Evolutionary conservation across 768 basidiomycete genomes (phyloP), one percentile per base, ranked within the genome.

Genomic region (Lentinula sp.): DNA sequence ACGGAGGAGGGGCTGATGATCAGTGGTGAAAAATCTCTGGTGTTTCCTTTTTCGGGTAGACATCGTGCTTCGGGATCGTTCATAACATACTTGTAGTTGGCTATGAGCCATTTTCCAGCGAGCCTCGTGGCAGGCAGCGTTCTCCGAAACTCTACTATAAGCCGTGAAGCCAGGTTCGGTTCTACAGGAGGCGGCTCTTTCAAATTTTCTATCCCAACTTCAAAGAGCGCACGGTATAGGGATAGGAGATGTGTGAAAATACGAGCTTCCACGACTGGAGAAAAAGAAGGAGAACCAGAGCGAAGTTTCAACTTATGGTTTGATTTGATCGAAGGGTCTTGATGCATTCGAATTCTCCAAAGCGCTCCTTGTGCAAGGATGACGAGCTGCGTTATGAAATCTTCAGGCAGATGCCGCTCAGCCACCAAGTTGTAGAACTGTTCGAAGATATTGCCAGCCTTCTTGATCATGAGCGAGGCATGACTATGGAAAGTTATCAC

Each of bases 81-180:
- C 42, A 75, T 66, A 23, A 93, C 69, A 64, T 91, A 91, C 62
- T 83, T 84, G 65, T 84, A 73, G 69, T 98, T 93, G 4, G 84
- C 84, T 34, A 81, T 77, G 11, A 98, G 70, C 97, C 97, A 99
- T 70, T 94, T 95, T 67, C 87, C 87, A 4, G 88, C 85, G 59
- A 98, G 87, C 18, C 96, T 85, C 37, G 98, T 75, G 5, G 92
- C 88, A 4, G 95, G 95, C 5, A 98, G 76, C 5, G 89, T 88
- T 32, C 97, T 82, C 52, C 96, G 80, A 63, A 98, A 89, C 11
- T 83, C 81, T 1, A 95, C 95, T 1, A 90, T 89, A 68, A 99
- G 97, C 23, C 82, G 80, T 70, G 89, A 87, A 4, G 90, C 91
- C 11, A 93, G 77, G 68, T 87, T 81, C 31, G 76, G 39, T 61